Conservation (phyloP, 441 rosid species). For the Euphorbia schlechtendalii region DNA sequence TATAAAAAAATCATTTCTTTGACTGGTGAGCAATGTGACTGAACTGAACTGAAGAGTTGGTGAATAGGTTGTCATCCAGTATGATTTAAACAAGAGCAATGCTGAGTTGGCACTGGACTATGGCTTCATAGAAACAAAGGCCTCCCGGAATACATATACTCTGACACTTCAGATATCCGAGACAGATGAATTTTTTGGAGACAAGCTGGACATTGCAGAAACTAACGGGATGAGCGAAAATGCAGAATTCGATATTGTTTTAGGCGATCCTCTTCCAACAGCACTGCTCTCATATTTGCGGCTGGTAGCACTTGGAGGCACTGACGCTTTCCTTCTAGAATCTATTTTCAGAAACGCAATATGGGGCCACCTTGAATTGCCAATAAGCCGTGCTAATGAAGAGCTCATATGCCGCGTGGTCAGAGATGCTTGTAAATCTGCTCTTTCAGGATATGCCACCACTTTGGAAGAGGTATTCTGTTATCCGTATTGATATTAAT, state of each 20-base stretch:
- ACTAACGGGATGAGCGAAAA: slow-evolving; percentile 63
- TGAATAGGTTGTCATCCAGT: slow-evolving; percentile 74
- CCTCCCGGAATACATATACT: slow-evolving; percentile 62
- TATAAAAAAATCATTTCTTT: no score
- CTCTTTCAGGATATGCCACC: slow-evolving; percentile 61
- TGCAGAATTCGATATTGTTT: slow-evolving; percentile 52
- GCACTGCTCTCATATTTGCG: slow-evolving; percentile 68
- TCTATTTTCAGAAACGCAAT: slow-evolving; percentile 70
- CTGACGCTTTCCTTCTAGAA: slow-evolving; percentile 86
- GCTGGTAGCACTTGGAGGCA: slow-evolving; percentile 71
- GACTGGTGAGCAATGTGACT: no score
- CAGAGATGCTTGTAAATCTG: slow-evolving; percentile 81
- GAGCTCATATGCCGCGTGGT: slow-evolving; percentile 74
- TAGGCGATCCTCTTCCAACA: slow-evolving; percentile 64
- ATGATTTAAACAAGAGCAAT: slow-evolving; percentile 77
- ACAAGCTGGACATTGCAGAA: slow-evolving; percentile 89
- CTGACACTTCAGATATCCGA: slow-evolving; percentile 69
- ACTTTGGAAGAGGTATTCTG: slow-evolving; percentile 68
- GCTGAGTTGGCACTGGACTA: slow-evolving; percentile 88
- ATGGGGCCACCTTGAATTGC: slow-evolving; percentile 88
- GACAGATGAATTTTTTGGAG: slow-evolving; percentile 56
- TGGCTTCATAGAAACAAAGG: slow-evolving; percentile 66
- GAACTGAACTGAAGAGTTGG: slow-evolving; percentile 11
- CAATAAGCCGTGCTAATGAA: slow-evolving; percentile 73
- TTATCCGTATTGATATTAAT: not conserved